phyloP scores from a whole-genome alignment of 371 early-diverging fungal species.

The Capillidium heterosporum region DNA sequence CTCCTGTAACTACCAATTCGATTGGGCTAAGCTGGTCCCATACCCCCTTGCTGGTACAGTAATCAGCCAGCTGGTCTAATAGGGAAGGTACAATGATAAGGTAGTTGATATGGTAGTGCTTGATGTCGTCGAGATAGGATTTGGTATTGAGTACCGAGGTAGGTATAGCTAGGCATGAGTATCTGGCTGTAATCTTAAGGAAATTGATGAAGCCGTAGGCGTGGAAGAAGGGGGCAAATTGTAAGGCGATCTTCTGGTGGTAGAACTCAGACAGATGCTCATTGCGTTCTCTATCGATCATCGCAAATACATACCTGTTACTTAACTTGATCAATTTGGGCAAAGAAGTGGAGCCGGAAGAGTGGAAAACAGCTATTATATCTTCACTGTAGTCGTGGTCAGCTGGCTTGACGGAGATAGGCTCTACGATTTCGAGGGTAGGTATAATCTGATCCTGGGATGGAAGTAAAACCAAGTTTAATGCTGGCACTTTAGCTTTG shows the following conservation, averaged over 20 bases:
- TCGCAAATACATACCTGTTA: not conserved
- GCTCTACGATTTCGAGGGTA: not conserved
- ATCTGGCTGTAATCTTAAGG: not conserved
- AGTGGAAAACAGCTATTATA: not conserved
- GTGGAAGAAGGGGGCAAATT: not conserved
- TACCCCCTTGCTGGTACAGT: not conserved
- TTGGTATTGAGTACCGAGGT: not conserved
- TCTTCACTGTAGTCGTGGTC: not conserved
- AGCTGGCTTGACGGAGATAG: not conserved
- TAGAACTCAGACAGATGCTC: not conserved
- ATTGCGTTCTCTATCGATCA: not conserved
- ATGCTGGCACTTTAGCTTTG: not conserved
- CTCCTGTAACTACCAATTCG: not conserved
- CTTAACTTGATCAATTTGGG: not conserved
- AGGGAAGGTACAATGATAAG: not conserved
- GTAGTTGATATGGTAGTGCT: not conserved
- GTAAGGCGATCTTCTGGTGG: not conserved
- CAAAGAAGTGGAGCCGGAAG: slow-evolving; percentile 3
- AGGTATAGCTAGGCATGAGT: not conserved
- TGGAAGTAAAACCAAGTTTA: not conserved
- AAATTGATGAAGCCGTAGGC: not conserved
- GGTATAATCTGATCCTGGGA: not conserved
- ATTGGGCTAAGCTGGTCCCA: no score
- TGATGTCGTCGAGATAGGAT: not conserved
- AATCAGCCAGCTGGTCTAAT: not conserved